phyloP scores from a whole-genome alignment of 176 grass and related monocot genomes.

The Eleusine indica region DNA sequence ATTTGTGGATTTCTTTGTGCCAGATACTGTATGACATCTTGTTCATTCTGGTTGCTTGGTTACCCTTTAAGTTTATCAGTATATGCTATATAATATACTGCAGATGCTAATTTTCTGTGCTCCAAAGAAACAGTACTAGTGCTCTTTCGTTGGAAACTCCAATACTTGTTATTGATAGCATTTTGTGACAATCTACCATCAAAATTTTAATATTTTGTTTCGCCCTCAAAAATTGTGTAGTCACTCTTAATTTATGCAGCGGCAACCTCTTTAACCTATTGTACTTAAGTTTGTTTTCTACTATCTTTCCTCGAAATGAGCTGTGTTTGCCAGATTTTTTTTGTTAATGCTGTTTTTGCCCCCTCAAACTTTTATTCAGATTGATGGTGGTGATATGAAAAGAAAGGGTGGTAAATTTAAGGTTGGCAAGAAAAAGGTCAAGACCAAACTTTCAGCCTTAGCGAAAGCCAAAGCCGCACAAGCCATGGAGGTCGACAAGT shows the following conservation, averaged over 20 bases:
- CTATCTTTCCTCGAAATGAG: not conserved
- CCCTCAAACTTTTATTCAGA: slow-evolving; percentile 34
- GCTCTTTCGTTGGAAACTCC: not conserved
- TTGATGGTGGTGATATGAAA: slow-evolving; percentile 65
- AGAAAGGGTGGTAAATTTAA: slow-evolving; percentile 66
- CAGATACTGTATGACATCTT: not conserved
- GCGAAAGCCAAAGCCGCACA: slow-evolving; percentile 73
- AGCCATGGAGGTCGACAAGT: slow-evolving; percentile 86
- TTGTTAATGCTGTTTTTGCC: not conserved
- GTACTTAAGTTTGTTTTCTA: not conserved
- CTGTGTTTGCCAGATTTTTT: not conserved
- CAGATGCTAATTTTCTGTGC: not conserved
- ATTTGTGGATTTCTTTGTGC: not conserved
- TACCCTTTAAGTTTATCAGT: not conserved
- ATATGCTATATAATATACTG: slow-evolving; percentile 5
- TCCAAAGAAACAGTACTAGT: not conserved
- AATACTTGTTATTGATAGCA: not conserved
- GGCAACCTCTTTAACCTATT: not conserved
- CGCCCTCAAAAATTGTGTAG: not conserved
- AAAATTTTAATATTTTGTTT: not conserved
- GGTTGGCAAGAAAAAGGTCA: slow-evolving; percentile 84
- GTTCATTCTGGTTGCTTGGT: not conserved
- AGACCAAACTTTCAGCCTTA: slow-evolving; percentile 78
- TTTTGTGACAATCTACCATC: not conserved
- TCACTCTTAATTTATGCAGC: not conserved